Evolutionary conservation across 352 stramenopile genomes (phyloP).

Genomic region (Phytophthora pinifolia): DNA sequence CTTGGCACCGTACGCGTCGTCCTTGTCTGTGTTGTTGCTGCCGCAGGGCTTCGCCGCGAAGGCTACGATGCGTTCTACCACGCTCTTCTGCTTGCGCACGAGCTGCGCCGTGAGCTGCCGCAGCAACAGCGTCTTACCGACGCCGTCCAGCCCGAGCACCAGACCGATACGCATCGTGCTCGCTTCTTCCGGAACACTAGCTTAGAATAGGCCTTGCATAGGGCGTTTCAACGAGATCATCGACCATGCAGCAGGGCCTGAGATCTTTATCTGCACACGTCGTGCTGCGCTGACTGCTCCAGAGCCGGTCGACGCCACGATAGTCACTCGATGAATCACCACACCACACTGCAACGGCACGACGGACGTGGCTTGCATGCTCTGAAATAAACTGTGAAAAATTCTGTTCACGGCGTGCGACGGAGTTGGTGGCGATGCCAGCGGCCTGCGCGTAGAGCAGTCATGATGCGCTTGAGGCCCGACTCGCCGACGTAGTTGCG

Average conservation of each 20-base stretch:
- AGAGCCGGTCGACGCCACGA: too few relatives aligned
- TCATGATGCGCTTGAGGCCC: slow-evolving; percentile 74
- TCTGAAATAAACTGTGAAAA: slow-evolving; percentile 10
- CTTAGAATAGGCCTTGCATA: slow-evolving; percentile 17
- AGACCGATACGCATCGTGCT: slow-evolving; percentile 56
- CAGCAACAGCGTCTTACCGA: slow-evolving; percentile 71
- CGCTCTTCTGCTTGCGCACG: slow-evolving; percentile 37
- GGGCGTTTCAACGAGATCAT: slow-evolving; percentile 1
- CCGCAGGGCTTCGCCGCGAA: slow-evolving; percentile 23
- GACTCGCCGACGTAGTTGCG: slow-evolving; percentile 85
- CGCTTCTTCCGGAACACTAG: background rate
- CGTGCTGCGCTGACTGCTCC: too few relatives aligned
- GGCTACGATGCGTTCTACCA: slow-evolving; percentile 43
- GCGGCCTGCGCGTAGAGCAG: slow-evolving; percentile 44
- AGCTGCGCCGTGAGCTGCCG: slow-evolving; percentile 56
- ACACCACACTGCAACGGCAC: slow-evolving; percentile 1
- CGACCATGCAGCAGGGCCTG: background rate
- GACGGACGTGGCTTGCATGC: slow-evolving; percentile 6
- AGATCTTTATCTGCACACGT: too few relatives aligned
- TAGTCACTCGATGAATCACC: too few relatives aligned
- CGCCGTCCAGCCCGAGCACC: slow-evolving; percentile 64
- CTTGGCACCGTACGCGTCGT: slow-evolving; percentile 9
- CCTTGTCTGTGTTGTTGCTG: slow-evolving; percentile 9
- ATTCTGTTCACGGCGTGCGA: slow-evolving; percentile 15
- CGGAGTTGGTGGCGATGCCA: slow-evolving; percentile 14